Percentiles rank a stretch among this genome's conserved stretches.
Conservation (phyloP, 2,329 filamentous ascomycete genomes). For the Ramichloridium luteum region DNA sequence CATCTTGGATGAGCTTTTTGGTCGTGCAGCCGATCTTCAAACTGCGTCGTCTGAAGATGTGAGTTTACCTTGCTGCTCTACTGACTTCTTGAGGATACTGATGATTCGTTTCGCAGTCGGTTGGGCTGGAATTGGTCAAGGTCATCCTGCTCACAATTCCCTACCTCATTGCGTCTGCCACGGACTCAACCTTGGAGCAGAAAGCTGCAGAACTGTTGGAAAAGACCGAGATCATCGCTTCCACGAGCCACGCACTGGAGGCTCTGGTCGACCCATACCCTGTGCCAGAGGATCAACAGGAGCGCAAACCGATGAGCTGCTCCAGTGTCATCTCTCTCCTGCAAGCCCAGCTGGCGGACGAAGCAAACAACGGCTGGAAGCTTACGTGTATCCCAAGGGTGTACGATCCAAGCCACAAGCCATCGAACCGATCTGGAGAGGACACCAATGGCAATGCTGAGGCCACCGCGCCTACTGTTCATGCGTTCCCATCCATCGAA, state of each 20-base stretch:
- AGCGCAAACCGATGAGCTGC: slow-evolving; percentile 49
- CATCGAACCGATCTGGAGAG: slow-evolving; percentile 13
- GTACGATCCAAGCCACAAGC: slow-evolving; percentile 31
- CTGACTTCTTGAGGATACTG: too few relatives aligned
- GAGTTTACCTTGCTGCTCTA: slow-evolving; percentile 34
- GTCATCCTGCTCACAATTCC: slow-evolving; percentile 91
- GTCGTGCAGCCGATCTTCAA: slow-evolving; percentile 81
- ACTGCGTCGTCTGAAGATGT: slow-evolving; percentile 88
- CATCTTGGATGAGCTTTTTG: slow-evolving; percentile 80
- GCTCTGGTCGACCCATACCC: slow-evolving; percentile 75
- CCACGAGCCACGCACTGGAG: slow-evolving; percentile 74
- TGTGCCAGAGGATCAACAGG: slow-evolving; percentile 39
- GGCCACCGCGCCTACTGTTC: slow-evolving; percentile 39
- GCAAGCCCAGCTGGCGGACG: slow-evolving; percentile 72
- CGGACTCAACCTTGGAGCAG: slow-evolving; percentile 45
- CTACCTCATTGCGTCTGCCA: slow-evolving; percentile 65
- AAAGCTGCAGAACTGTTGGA: slow-evolving; percentile 71
- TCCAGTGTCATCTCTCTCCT: slow-evolving; percentile 68
- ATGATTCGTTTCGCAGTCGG: slow-evolving; percentile 34
- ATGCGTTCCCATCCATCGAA: slow-evolving; percentile 61
- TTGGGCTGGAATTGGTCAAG: slow-evolving; percentile 79
- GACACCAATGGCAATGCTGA: slow-evolving; percentile 47
- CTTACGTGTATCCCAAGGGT: slow-evolving; percentile 51
- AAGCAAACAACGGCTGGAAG: slow-evolving; percentile 64
- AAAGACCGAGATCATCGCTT: slow-evolving; percentile 89